These are phyloP conservation scores for Talaromyces atroroseus DNA, from an alignment of 2,329 filamentous ascomycete species.

Conservation along the genomic window DNA sequence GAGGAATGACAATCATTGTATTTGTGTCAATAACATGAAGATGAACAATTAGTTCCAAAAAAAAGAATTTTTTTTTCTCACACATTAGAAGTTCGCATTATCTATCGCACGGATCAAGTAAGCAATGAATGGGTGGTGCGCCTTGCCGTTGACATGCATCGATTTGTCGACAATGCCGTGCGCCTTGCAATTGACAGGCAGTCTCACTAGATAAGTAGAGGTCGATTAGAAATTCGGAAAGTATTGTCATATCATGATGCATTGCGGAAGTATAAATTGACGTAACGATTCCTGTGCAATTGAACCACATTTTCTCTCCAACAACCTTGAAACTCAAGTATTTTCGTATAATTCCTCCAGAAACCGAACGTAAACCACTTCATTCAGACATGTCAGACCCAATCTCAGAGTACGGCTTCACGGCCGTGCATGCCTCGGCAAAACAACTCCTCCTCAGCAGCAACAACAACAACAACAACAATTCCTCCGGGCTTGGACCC, in stretches of 20 bases:
- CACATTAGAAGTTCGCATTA: background rate
- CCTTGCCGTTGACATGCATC: slow-evolving; percentile 7
- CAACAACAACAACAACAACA: too few species aligned
- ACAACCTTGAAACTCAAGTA: background rate
- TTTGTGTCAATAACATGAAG: background rate
- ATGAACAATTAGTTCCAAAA: background rate
- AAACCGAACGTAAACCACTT: background rate
- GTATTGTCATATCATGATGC: background rate
- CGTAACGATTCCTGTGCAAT: background rate
- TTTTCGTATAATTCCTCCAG: background rate
- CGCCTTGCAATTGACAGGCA: background rate
- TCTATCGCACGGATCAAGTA: too few species aligned
- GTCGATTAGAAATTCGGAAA: background rate
- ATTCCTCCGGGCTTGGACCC: background rate
- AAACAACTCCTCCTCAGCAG: slow-evolving; percentile 11
- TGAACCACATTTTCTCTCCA: background rate
- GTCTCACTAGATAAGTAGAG: background rate
- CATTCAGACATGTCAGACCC: slow-evolving; percentile 12
- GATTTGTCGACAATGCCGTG: background rate
- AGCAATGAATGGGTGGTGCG: background rate
- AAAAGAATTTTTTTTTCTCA: background rate
- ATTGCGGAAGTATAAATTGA: slow-evolving; percentile 6
- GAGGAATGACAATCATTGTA: background rate
- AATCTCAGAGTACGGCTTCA: slow-evolving; percentile 29
- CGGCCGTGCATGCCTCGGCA: slow-evolving; percentile 30